Conservation (phyloP, 2,329 filamentous ascomycete genomes). For the Penicillium sp. region DNA sequence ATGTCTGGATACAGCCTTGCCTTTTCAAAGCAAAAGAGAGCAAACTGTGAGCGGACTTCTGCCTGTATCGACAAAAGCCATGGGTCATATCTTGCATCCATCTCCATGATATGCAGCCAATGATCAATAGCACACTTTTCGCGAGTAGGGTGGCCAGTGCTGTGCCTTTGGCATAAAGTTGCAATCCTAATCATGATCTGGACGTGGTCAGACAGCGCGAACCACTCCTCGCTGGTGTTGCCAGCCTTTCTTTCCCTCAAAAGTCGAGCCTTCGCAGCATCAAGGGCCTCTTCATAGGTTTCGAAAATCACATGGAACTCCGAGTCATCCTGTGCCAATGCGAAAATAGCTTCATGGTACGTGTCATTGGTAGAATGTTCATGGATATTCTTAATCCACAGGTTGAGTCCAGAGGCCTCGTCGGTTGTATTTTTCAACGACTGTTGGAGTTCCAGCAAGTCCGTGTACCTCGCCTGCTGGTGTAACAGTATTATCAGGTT, state of each 20-base stretch:
- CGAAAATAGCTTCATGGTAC: conserved; percentile 17
- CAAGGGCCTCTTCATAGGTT: conserved; percentile 17
- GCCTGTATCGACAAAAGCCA: not conserved
- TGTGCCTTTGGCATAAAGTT: conserved; percentile 14
- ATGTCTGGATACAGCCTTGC: not conserved
- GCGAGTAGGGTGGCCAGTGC: conserved; percentile 2
- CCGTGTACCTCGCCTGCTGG: conserved; percentile 17
- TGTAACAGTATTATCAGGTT: conserved; percentile 7
- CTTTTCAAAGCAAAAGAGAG: conserved; percentile 18
- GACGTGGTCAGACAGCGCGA: conserved; percentile 1
- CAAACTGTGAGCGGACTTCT: conserved; percentile 1
- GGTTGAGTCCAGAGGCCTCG: conserved; percentile 12
- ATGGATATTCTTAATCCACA: conserved; percentile 18
- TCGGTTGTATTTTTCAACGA: conserved; percentile 21
- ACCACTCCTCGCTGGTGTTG: not conserved
- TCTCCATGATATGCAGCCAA: conserved; percentile 18
- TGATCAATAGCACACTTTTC: conserved; percentile 16
- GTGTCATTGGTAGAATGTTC: not conserved
- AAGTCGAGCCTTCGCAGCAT: conserved; percentile 5
- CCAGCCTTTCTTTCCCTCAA: conserved; percentile 11
- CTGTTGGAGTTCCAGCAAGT: conserved; percentile 25
- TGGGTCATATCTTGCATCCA: not conserved
- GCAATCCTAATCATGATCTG: conserved; percentile 19
- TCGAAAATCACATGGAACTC: conserved; percentile 8
- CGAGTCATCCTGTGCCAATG: not conserved